Evolutionary conservation across 1,284 basidiomycete species (phyloP).

Genomic region (Leccinum insolens): DNA sequence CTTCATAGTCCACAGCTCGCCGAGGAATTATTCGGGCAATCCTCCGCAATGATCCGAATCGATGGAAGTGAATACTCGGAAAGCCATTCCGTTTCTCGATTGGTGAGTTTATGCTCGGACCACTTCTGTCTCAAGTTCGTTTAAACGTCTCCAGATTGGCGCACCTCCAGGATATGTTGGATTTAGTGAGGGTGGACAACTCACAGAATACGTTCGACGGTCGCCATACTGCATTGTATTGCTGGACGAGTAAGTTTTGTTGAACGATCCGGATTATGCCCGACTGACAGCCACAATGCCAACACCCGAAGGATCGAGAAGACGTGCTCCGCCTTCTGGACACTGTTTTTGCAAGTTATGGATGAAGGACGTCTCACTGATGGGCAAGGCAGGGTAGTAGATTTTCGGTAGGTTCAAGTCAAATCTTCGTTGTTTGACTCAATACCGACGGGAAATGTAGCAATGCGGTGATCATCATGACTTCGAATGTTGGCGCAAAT

Average conservation of each 20-base stretch:
- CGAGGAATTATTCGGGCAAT: conserved; percentile 15
- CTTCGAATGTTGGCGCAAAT: conserved; percentile 12
- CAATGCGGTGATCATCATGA: conserved; percentile 17
- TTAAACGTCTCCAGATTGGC: conserved; percentile 8
- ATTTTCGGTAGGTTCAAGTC: conserved; percentile 11
- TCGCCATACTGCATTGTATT: conserved; percentile 15
- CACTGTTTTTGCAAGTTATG: conserved; percentile 18
- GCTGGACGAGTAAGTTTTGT: conserved; percentile 13
- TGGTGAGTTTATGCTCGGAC: conserved; percentile 4
- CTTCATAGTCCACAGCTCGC: conserved; percentile 8
- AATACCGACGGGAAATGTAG: background rate
- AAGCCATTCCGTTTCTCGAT: conserved; percentile 14
- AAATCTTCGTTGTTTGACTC: background rate
- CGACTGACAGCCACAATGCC: background rate
- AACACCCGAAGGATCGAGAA: conserved; percentile 13
- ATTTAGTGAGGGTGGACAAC: conserved; percentile 15
- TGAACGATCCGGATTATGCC: background rate
- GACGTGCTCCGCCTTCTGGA: conserved; percentile 12
- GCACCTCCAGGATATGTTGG: conserved; percentile 18
- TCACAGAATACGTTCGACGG: conserved; percentile 18
- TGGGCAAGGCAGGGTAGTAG: conserved; percentile 15
- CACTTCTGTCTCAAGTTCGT: background rate
- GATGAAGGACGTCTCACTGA: conserved; percentile 16
- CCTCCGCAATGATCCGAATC: conserved; percentile 15
- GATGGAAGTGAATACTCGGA: conserved; percentile 16